phyloP scores from a whole-genome alignment of 140 eudicot genomes.

The Anethum foeniculum region DNA sequence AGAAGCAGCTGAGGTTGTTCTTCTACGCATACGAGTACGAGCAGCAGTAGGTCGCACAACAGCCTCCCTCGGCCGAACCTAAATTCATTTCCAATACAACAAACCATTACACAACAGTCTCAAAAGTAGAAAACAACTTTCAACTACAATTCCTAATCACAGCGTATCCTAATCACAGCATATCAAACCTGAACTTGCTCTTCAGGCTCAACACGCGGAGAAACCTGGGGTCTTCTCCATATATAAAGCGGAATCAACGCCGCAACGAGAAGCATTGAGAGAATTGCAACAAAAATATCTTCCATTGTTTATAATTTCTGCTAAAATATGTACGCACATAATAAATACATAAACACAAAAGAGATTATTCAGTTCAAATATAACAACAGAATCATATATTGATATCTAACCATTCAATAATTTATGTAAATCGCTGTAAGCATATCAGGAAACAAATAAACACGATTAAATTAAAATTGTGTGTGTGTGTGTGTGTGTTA shows the following conservation, averaged over 20 bases:
- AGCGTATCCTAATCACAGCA: background rate
- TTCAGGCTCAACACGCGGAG: constrained; percentile 35
- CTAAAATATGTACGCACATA: background rate
- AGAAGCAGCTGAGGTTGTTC: constrained; percentile 70
- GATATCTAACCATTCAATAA: background rate
- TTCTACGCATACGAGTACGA: constrained; percentile 75
- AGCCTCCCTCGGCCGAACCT: constrained; percentile 65
- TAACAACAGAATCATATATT: background rate
- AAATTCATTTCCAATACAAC: background rate
- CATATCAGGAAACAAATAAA: background rate
- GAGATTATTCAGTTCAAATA: background rate
- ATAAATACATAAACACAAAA: background rate
- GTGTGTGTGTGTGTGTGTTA: background rate
- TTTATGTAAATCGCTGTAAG: background rate
- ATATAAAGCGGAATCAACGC: constrained; percentile 71
- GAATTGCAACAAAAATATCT: constrained; percentile 57
- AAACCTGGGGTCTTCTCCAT: constrained; percentile 60
- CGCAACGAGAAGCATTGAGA: constrained; percentile 59
- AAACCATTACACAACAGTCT: background rate
- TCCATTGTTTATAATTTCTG: constrained; percentile 44
- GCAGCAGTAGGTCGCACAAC: constrained; percentile 55
- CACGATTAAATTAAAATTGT: background rate
- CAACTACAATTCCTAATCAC: background rate
- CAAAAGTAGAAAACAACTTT: background rate
- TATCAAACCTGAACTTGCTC: constrained; percentile 62